phyloP scores from a whole-genome alignment of 768 basidiomycete species.

The Boletus reticulatus region DNA sequence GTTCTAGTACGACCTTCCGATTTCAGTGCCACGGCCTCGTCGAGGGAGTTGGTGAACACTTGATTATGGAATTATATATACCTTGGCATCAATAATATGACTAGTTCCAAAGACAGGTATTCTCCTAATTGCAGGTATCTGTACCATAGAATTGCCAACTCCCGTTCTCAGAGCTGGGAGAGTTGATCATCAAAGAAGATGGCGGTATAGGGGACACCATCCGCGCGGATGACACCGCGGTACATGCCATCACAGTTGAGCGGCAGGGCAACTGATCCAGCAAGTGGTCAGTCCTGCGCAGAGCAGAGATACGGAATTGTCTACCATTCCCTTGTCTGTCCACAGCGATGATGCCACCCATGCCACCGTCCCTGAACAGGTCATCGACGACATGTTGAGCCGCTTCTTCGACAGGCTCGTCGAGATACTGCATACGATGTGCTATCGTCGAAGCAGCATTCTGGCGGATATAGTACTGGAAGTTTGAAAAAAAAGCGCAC shows the following conservation, averaged over 20 bases:
- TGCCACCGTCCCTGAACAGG: slow-evolving; percentile 54
- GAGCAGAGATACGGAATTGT: slow-evolving; percentile 8
- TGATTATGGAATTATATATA: too few species aligned
- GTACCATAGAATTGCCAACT: not conserved
- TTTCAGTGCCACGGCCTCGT: too few species aligned
- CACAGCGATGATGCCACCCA: slow-evolving; percentile 74
- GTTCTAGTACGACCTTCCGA: too few species aligned
- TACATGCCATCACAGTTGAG: slow-evolving; percentile 84
- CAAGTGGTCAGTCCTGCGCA: not conserved
- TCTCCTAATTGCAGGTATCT: too few species aligned
- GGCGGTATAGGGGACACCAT: slow-evolving; percentile 70
- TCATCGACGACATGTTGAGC: slow-evolving; percentile 55
- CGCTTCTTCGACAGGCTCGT: slow-evolving; percentile 57
- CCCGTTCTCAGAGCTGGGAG: slow-evolving; percentile 10
- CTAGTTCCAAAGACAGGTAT: too few species aligned
- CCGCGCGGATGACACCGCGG: slow-evolving; percentile 66
- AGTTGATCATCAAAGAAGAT: slow-evolving; percentile 72
- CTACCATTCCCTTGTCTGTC: slow-evolving; percentile 68
- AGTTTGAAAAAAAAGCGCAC: not conserved
- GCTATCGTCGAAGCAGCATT: slow-evolving; percentile 67
- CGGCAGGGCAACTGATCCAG: slow-evolving; percentile 58
- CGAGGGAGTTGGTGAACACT: too few species aligned
- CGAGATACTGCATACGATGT: slow-evolving; percentile 57
- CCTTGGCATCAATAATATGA: too few species aligned
- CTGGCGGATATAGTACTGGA: slow-evolving; percentile 74